Evolutionary conservation across 169 alveolate species (phyloP).

Genomic region (Haemoproteus tartakovskyi): DNA sequence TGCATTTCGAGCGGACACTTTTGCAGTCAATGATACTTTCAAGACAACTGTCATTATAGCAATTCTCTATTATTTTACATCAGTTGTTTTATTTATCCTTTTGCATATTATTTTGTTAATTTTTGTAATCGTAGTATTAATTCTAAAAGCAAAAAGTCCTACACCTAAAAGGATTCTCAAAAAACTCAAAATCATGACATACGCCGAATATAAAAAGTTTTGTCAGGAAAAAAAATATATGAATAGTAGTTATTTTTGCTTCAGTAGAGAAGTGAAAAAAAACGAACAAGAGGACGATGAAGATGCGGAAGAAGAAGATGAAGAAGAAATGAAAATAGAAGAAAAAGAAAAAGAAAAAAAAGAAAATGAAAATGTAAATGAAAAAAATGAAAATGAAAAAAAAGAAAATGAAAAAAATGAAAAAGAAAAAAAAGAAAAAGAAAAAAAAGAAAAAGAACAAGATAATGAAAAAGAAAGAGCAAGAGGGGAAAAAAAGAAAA

Average conservation of each 20-base stretch:
- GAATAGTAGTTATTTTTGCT: neutral
- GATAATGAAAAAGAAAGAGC: too few relatives aligned
- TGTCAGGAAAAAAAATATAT: constrained; percentile 16
- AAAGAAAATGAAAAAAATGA: too few relatives aligned
- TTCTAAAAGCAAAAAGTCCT: constrained; percentile 49
- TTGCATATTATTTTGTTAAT: constrained; percentile 11
- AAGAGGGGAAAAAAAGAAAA: too few relatives aligned
- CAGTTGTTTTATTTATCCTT: constrained; percentile 47
- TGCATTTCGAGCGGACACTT: constrained; percentile 3
- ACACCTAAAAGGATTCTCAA: constrained; percentile 51
- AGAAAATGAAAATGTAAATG: neutral
- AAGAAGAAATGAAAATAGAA: too few relatives aligned
- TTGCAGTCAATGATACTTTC: constrained; percentile 8
- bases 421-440: constrained; percentile 13
- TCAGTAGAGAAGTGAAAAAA: too few relatives aligned
- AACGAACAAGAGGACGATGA: too few relatives aligned
- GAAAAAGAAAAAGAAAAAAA: neutral
- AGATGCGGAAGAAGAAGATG: too few relatives aligned
- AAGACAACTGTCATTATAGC: constrained; percentile 18
- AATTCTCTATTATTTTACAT: constrained; percentile 37
- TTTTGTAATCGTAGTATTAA: constrained; percentile 15
- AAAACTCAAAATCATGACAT: constrained; percentile 56
- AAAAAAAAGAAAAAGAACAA: neutral
- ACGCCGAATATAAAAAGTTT: constrained; percentile 32
- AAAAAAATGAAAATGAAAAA: too few relatives aligned